These are phyloP conservation scores for Colletotrichum sp. DNA, from an alignment of 2,329 filamentous ascomycete species.

Conservation along the genomic window DNA sequence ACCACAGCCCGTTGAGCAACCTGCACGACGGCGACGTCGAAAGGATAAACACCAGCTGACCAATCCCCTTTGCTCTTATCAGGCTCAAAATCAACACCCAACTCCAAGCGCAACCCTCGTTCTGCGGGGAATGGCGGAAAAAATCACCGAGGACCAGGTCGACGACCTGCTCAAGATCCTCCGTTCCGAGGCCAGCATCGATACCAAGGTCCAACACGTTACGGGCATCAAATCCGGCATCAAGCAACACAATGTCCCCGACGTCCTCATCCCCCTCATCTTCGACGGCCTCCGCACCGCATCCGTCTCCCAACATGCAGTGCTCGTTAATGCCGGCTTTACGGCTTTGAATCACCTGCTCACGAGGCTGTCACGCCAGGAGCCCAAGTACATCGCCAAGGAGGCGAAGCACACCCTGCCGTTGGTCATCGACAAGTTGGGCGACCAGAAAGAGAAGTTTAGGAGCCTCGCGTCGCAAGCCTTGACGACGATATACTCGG, in stretches of 20 bases:
- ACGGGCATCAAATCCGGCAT: constrained; percentile 84
- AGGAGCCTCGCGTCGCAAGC: constrained; percentile 76
- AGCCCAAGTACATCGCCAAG: constrained; percentile 74
- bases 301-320: constrained; percentile 77
- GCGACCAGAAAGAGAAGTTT: constrained; percentile 87
- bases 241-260: constrained; percentile 90
- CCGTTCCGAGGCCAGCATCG: constrained; percentile 68
- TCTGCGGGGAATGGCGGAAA: constrained; percentile 54
- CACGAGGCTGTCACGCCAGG: constrained; percentile 85
- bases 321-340: constrained; percentile 82
- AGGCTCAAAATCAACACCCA: background rate
- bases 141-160: constrained; percentile 64
- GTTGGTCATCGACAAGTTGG: constrained; percentile 81
- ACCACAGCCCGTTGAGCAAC: background rate
- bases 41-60: background rate
- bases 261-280: constrained; percentile 71
- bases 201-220: constrained; percentile 74
- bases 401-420: constrained; percentile 76
- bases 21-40: background rate
- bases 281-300: constrained; percentile 84
- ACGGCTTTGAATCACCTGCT: constrained; percentile 87
- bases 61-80: background rate
- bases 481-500: constrained; percentile 77
- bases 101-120: constrained; percentile 4
- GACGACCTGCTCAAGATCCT: constrained; percentile 57